These are phyloP conservation scores for Trypanosoma grayi DNA, from an alignment of 208 protist genomes.

Conservation along the genomic window DNA sequence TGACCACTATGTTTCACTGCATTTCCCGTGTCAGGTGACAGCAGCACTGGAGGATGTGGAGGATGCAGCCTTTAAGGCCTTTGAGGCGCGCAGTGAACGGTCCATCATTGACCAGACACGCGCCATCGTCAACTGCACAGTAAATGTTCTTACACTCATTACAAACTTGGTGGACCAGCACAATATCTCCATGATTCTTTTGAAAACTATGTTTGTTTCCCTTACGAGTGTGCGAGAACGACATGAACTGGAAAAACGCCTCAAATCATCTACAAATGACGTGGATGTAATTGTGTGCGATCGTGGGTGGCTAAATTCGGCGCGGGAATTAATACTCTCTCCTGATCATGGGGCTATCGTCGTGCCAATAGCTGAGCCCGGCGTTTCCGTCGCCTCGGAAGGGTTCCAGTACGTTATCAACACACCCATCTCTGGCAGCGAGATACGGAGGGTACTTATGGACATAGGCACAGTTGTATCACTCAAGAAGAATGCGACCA, in stretches of 20 bases:
- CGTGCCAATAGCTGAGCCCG: slow-evolving; percentile 57
- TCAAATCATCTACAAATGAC: slow-evolving; percentile 63
- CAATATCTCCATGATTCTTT: slow-evolving; percentile 83
- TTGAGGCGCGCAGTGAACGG: slow-evolving; percentile 24
- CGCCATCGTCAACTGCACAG: slow-evolving; percentile 82
- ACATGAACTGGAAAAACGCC: slow-evolving; percentile 70
- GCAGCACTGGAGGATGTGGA: slow-evolving; percentile 67
- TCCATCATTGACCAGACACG: slow-evolving; percentile 66
- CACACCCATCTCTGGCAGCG: slow-evolving; percentile 65
- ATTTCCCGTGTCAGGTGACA: slow-evolving; percentile 85
- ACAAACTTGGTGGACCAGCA: slow-evolving; percentile 88
- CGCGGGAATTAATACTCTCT: slow-evolving; percentile 59
- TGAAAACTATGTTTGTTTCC: slow-evolving; percentile 90
- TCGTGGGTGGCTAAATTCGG: slow-evolving; percentile 75
- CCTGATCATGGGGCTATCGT: slow-evolving; percentile 66
- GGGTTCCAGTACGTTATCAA: slow-evolving; percentile 68
- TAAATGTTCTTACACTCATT: slow-evolving; percentile 86
- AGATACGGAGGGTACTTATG: slow-evolving; percentile 73
- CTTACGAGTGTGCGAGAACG: slow-evolving; percentile 73
- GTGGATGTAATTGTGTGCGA: slow-evolving; percentile 89
- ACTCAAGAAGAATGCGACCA: slow-evolving; percentile 80
- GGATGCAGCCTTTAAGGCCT: slow-evolving; percentile 22
- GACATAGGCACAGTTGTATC: slow-evolving; percentile 79
- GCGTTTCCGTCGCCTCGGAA: slow-evolving; percentile 25
- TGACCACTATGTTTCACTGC: slow-evolving; percentile 42